Conservation (phyloP, 1,139 yeast species). For the Zygosaccharomyces pseudobailii region DNA sequence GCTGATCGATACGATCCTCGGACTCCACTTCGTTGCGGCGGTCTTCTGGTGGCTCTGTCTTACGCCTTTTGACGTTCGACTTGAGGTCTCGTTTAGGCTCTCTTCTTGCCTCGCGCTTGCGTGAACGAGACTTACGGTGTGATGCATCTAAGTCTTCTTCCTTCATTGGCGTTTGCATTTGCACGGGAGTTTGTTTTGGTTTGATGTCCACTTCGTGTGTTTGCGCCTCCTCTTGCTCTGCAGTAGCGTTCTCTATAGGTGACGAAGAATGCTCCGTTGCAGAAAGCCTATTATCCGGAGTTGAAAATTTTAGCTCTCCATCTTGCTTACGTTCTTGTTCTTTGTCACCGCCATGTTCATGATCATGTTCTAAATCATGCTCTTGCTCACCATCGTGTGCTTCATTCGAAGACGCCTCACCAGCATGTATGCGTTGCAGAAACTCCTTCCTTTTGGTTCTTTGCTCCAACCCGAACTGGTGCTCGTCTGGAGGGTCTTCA, state of each 20-base stretch:
- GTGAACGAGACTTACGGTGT: conserved; percentile 1
- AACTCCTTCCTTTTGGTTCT: conserved; percentile 55
- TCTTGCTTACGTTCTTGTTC: neutral
- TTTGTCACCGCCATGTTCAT: conserved; percentile 5
- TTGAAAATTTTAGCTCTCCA: too few species aligned
- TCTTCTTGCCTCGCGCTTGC: conserved; percentile 1
- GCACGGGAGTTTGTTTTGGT: neutral
- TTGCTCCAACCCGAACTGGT: conserved; percentile 64
- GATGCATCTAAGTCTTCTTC: neutral
- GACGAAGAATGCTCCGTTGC: neutral
- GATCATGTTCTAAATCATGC: conserved; percentile 3
- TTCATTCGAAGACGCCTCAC: conserved; percentile 4
- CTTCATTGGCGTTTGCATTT: neutral
- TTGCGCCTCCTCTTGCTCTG: conserved; percentile 2
- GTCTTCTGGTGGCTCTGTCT: conserved; percentile 1
- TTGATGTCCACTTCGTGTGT: neutral
- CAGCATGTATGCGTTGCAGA: conserved; percentile 28
- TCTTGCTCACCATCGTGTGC: neutral
- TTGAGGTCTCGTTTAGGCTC: conserved; percentile 3
- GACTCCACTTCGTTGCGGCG: conserved; percentile 1
- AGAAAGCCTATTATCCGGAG: too few species aligned
- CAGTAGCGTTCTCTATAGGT: neutral
- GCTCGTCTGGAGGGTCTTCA: conserved; percentile 27
- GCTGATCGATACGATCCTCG: conserved; percentile 10
- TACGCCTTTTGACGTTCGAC: conserved; percentile 3